These are phyloP conservation scores for Ganoderma boninense DNA, from an alignment of 1,284 basidiomycete genomes.

Conservation along the genomic window DNA sequence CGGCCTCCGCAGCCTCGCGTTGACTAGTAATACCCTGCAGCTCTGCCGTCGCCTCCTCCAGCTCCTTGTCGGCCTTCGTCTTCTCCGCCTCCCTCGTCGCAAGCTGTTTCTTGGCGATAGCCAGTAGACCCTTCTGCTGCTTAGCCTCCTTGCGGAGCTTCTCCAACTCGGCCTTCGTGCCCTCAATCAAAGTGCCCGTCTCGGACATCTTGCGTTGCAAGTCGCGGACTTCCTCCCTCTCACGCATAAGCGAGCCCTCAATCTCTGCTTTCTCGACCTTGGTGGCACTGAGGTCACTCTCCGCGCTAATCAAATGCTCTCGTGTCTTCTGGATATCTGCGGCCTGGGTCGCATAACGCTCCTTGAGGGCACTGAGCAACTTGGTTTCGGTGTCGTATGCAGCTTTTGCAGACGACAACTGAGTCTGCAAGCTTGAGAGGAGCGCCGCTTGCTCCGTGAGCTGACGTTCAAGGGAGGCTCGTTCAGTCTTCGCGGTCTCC, in stretches of 20 bases:
- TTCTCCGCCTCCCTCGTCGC: slow-evolving; percentile 84
- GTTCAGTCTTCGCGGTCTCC: slow-evolving; percentile 66
- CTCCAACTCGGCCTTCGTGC: slow-evolving; percentile 82
- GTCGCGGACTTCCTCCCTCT: slow-evolving; percentile 94
- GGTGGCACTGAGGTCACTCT: slow-evolving; percentile 92
- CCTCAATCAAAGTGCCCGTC: slow-evolving; percentile 77
- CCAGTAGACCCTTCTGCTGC: slow-evolving; percentile 94
- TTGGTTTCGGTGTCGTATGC: slow-evolving; percentile 89
- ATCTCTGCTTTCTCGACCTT: slow-evolving; percentile 93
- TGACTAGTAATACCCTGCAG: slow-evolving; percentile 61
- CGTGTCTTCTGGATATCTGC: slow-evolving; percentile 80
- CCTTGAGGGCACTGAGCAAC: slow-evolving; percentile 77
- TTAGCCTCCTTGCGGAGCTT: slow-evolving; percentile 94
- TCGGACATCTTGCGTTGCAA: slow-evolving; percentile 88
- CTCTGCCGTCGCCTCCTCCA: slow-evolving; percentile 70
- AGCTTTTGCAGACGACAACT: slow-evolving; percentile 78
- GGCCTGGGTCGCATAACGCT: slow-evolving; percentile 77
- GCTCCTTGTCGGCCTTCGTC: slow-evolving; percentile 76
- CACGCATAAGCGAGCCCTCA: slow-evolving; percentile 87
- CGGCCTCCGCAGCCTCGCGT: slow-evolving; percentile 62
- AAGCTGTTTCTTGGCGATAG: slow-evolving; percentile 96
- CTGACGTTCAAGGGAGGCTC: slow-evolving; percentile 61
- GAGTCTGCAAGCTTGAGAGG: slow-evolving; percentile 77
- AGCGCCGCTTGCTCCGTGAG: slow-evolving; percentile 73
- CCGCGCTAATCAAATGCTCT: slow-evolving; percentile 87